Base-by-base conservation (phyloP, 768 basidiomycete species). In the Cubamyces sp. region DNA sequence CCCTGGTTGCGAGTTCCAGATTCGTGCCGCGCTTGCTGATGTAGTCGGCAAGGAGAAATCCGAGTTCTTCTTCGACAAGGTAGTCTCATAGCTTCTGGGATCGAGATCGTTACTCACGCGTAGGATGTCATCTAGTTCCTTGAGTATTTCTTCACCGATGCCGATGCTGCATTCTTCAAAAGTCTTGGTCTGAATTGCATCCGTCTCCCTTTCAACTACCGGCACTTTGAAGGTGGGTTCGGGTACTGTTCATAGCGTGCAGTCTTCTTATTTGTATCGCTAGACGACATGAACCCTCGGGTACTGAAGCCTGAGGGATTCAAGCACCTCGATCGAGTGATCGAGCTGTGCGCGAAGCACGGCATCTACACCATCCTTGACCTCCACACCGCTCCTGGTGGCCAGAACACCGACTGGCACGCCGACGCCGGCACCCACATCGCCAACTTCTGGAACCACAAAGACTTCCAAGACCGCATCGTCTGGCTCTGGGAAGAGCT, bases 11-110 rank as follows among this genome's bases (percentile, higher is more conserved):
- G 91, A 94, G 71, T 84, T 79, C 71, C 87, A 93, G 73, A 87
- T 92, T 64, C 86, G 91, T 39, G 84, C 82, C 21, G 86, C 86
- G 1, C 77, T 94, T n/a, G 79, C 82, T 19, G 78, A 83, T 11
- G 81, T 84, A 1, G 78, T 94, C 26, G 92, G 92, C 0, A 61
- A 81, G 52, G 81, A 82, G 48, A 88, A 90, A 72, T 84, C 87
- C 9, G 85, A 85, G 12, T 86, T 86, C 73, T 94, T 92, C 80
- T 94, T 93, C 69, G 90, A 94, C 81, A 91, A 89, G 80, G 91
- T 87, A 60, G 74, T 40, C 4, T 11, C 1, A 14, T 1, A 18
- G 16, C 12, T 15, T 1, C 3, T 12, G 4, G 12, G 23, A 48
- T 14, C 23, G 2, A 25, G 14, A 46, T 5, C 39, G 11, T 4